Conservation (phyloP, 768 basidiomycete species). For the Pleurotus eryngii region DNA sequence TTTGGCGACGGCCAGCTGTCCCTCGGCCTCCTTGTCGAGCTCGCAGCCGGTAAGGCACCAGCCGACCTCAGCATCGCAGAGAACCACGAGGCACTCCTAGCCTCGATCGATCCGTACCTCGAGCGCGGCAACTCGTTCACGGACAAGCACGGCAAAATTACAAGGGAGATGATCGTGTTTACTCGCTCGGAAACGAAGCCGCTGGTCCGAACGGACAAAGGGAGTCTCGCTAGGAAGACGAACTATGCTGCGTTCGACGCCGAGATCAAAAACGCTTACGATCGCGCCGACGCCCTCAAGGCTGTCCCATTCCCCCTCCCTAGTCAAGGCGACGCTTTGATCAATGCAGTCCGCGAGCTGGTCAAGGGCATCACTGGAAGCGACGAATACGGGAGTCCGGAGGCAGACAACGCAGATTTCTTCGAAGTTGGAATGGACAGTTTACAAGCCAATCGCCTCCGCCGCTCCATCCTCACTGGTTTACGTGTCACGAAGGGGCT, state of each 20-base stretch:
- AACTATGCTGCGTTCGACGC: conserved; percentile 27
- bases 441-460: conserved; percentile 32
- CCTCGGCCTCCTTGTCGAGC: conserved; percentile 35
- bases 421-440: conserved; percentile 41
- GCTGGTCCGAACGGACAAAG: conserved; percentile 34
- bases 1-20: conserved; percentile 33
- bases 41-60: conserved; percentile 14
- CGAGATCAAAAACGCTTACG: conserved; percentile 32
- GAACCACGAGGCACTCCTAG: conserved; percentile 15
- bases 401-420: conserved; percentile 27
- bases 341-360: conserved; percentile 17
- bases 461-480: conserved; percentile 23
- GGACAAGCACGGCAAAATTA: conserved; percentile 34
- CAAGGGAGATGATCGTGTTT: conserved; percentile 35
- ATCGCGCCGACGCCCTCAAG: conserved; percentile 19
- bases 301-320: conserved; percentile 23
- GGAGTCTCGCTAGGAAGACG: conserved; percentile 30
- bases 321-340: conserved; percentile 17
- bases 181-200: conserved; percentile 27
- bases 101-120: conserved; percentile 26
- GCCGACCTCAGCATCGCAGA: conserved; percentile 14
- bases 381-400: conserved; percentile 8
- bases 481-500: conserved; percentile 21
- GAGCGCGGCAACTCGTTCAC: conserved; percentile 31
- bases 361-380: conserved; percentile 19